Percentiles rank a stretch among this genome's conserved stretches.
Evolutionary conservation across 2,329 filamentous ascomycete species (phyloP).

Genomic region (Lasiodiplodia sp.): DNA sequence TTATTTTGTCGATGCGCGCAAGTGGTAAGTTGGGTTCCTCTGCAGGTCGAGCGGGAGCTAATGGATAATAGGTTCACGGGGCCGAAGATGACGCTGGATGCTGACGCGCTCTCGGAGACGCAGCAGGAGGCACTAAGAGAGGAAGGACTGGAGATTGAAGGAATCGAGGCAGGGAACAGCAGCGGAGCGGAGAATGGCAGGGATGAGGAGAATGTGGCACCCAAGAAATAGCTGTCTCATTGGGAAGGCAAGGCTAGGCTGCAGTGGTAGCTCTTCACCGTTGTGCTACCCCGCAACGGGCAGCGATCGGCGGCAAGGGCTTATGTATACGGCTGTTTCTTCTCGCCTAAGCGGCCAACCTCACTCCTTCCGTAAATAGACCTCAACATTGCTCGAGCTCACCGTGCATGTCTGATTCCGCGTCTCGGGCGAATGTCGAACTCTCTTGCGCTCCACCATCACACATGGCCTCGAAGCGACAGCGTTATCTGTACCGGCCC

Average conservation of each 20-base stretch:
- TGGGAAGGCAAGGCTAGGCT: background rate
- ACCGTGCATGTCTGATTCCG: background rate
- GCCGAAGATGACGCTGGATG: slow-evolving; percentile 63
- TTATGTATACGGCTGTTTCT: background rate
- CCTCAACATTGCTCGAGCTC: background rate
- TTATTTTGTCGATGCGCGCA: slow-evolving; percentile 64
- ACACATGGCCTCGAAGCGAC: background rate
- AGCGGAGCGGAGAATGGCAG: background rate
- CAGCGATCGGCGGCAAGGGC: background rate
- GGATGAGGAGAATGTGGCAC: slow-evolving; percentile 5
- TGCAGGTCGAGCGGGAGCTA: slow-evolving; percentile 3
- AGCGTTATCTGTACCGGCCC: slow-evolving; percentile 7
- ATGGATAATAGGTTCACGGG: slow-evolving; percentile 55
- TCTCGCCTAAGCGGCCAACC: background rate
- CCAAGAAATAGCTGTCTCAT: background rate
- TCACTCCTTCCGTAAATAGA: background rate
- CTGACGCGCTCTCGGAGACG: slow-evolving; percentile 37
- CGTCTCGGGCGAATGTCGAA: too few species aligned
- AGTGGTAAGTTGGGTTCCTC: slow-evolving; percentile 51
- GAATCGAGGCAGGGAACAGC: background rate
- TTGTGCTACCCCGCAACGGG: slow-evolving; percentile 4
- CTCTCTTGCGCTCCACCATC: too few species aligned
- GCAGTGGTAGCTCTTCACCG: slow-evolving; percentile 1
- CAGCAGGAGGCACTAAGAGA: slow-evolving; percentile 37
- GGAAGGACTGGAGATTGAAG: slow-evolving; percentile 36